Conservation (phyloP, 352 stramenopile species). For the Globisporangium canariense region DNA sequence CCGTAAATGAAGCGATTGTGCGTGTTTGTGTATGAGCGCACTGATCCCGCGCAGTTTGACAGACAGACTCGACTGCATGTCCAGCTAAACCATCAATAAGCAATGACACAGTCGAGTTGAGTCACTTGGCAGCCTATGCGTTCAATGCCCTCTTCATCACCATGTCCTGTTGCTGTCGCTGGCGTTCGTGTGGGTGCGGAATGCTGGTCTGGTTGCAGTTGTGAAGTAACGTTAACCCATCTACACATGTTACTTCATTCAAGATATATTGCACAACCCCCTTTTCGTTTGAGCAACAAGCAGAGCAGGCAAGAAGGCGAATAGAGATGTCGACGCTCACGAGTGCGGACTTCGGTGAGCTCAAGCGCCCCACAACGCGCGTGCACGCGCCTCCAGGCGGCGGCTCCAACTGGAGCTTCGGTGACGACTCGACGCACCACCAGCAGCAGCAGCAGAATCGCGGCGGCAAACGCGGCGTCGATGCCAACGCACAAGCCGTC, state of each 20-base stretch:
- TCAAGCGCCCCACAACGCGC: conserved; percentile 81
- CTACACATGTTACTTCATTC: background rate
- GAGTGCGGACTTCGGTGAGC: conserved; percentile 75
- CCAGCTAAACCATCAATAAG: background rate
- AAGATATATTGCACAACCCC: conserved; percentile 4
- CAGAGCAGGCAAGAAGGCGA: background rate
- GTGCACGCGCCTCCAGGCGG: conserved; percentile 77
- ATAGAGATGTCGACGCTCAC: conserved; percentile 76
- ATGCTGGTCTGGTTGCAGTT: background rate
- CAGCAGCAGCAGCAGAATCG: conserved; percentile 18
- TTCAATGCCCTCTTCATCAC: background rate
- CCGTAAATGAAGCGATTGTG: background rate
- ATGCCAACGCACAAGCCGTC: background rate
- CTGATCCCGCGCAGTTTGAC: background rate
- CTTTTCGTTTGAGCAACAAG: background rate
- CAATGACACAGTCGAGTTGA: background rate
- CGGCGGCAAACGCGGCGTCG: conserved; percentile 18
- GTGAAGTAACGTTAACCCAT: background rate
- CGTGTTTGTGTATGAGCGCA: conserved; percentile 7
- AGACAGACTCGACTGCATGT: background rate
- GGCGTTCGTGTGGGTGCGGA: background rate
- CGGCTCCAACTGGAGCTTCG: conserved; percentile 75
- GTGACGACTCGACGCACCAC: conserved; percentile 26
- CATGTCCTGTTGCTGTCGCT: background rate
- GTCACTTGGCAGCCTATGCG: background rate